phyloP scores from a whole-genome alignment of 2,329 filamentous ascomycete genomes.

The Lecanicillium sp. region DNA sequence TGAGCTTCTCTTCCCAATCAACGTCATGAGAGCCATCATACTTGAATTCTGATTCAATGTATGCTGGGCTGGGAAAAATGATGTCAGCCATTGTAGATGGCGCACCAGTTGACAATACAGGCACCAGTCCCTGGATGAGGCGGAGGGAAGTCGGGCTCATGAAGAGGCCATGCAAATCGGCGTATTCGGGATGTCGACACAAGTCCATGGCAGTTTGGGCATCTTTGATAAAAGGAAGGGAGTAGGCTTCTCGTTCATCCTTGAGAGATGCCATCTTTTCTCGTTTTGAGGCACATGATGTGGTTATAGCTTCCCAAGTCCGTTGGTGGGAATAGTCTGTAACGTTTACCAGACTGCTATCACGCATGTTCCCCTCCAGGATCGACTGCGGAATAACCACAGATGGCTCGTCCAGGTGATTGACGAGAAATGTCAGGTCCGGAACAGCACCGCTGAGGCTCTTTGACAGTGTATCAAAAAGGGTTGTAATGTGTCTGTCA shows the following conservation, averaged over 20 bases:
- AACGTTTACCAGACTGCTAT: conserved; percentile 10
- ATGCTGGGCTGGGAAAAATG: conserved; percentile 42
- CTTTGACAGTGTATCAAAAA: conserved; percentile 24
- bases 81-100: conserved; percentile 44
- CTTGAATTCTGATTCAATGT: conserved; percentile 31
- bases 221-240: conserved; percentile 29
- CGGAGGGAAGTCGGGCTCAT: conserved; percentile 34
- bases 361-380: background rate
- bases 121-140: conserved; percentile 31
- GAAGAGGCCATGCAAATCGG: conserved; percentile 35
- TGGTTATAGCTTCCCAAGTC: conserved; percentile 24
- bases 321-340: conserved; percentile 19
- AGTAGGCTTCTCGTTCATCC: conserved; percentile 14
- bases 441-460: conserved; percentile 20
- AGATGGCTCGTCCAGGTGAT: conserved; percentile 41
- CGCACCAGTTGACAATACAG: conserved; percentile 37
- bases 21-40: conserved; percentile 34
- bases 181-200: conserved; percentile 37
- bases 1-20: conserved; percentile 40
- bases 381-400: conserved; percentile 18
- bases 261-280: background rate
- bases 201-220: conserved; percentile 23
- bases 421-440: conserved; percentile 34
- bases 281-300: conserved; percentile 15
- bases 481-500: conserved; percentile 23